Base-by-base conservation (phyloP, 2,329 filamentous ascomycete species). In the Epichloe baconii region DNA sequence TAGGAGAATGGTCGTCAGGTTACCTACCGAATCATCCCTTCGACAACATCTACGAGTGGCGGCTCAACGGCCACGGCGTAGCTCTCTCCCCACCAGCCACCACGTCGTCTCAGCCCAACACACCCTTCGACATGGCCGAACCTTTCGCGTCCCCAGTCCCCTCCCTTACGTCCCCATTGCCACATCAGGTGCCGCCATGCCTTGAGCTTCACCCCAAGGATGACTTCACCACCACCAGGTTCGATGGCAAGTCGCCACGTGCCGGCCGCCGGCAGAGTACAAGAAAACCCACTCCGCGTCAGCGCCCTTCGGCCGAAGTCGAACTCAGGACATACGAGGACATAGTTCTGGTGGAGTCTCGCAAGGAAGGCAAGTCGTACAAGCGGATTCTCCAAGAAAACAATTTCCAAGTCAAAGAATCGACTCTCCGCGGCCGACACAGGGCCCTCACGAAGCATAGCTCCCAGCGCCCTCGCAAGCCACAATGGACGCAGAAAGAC, bases 391-490 rank as follows among this genome's bases (percentile, higher is more conserved):
- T 75, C 38, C 58, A 61, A 6, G 59, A 67, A 17, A 78, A 81
- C 14, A 66, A 71, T 1, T 83, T 83, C 55, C 65, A 62, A 0
- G 82, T 86, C 58, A 80, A 83, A 1, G 84, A 87, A 65, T 85
- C 83, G 11, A 89, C 86, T 0, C 71, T 90, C 38, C 75, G 86
- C 14, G 86, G 86, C 0, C 75, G 84, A 0, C 80, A 77, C 57
- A 72, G 85, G 4, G 79, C 75, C 2, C 64, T 88, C 58, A 86
- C 79, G 7, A 87, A 86, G 67, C 66, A 68, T 12, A 79, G 79
- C 57, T 71, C 75, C 36, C 72, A 79, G 52, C 71, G 85, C 5
- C 77, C 86, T 3, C 72, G 86, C 7, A 81, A 78, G 63, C 85
- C 85, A 0, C 66, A 74, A 52, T 89, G 85, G 84, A 71, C 64